phyloP scores from a whole-genome alignment of 2,329 filamentous ascomycete genomes.

The Penicillium sp. region DNA sequence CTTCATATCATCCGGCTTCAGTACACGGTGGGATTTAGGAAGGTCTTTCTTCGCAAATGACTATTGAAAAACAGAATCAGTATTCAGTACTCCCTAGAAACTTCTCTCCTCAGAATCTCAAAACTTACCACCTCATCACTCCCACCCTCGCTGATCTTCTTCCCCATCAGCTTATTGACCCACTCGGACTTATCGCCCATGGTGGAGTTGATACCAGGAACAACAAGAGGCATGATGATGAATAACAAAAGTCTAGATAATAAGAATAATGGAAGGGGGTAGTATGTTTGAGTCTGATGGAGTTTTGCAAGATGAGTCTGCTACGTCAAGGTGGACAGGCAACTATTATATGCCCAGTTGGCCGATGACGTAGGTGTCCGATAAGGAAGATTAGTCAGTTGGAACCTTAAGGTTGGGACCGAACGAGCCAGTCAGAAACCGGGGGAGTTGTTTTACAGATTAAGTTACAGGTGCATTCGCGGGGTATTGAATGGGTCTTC shows the following conservation, averaged over 20 bases:
- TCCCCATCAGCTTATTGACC: conserved; percentile 54
- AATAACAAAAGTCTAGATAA: neutral
- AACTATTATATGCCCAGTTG: conserved; percentile 12
- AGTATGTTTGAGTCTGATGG: neutral
- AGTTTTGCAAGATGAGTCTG: neutral
- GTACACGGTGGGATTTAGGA: conserved; percentile 51
- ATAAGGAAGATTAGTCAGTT: conserved; percentile 14
- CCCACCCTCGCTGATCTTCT: conserved; percentile 49
- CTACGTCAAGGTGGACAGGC: conserved; percentile 5
- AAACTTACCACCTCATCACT: conserved; percentile 44
- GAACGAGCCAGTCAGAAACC: neutral
- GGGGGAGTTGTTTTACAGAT: conserved; percentile 4
- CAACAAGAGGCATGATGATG: conserved; percentile 54
- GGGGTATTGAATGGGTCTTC: neutral
- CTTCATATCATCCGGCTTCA: conserved; percentile 47
- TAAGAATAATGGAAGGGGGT: neutral
- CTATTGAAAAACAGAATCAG: conserved; percentile 30
- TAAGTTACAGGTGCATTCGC: neutral
- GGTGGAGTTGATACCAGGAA: conserved; percentile 49
- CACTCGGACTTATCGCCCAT: conserved; percentile 48
- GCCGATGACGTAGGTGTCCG: conserved; percentile 17
- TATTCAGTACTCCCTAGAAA: neutral
- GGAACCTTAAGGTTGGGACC: neutral
- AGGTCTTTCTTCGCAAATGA: conserved; percentile 55
- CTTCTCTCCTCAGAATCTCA: neutral